Evolutionary conservation across 495 filamentous ascomycete species (phyloP), one percentile per base, ranked within the genome.

Genomic region (Podospora sp.): DNA sequence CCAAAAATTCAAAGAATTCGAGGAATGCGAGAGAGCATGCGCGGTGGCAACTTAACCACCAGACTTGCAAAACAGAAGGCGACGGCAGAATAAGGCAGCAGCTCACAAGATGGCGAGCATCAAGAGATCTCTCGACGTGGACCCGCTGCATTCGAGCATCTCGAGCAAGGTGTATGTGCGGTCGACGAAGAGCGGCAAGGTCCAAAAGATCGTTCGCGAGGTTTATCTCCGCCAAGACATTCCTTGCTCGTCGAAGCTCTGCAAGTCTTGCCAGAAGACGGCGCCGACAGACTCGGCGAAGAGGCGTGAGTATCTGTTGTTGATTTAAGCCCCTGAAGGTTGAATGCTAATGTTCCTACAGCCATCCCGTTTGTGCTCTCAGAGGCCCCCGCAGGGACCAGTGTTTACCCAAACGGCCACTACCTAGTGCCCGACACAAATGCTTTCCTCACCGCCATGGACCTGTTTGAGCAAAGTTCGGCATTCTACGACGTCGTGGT

Each of bases 401-500:
- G 86, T 69, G 76, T 80, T 6, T 97, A 89, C 75, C 90, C 91
- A 7, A 86, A 91, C 74, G 95, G 96, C 58, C 96, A 98, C 75
- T 99, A 99, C 75, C 85, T 99, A 20, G 85, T 98, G 14, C 95
- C 95, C 18, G 95, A 99, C 78, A 98, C 95, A 55, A 99, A 99
- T 84, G 94, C 91, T 66, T 89, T 99, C 51, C 86, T 99, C 51
- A 95, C 91, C 77, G 94, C 91, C 68, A 96, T 98, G 91, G 95
- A 99, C 75, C 80, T 97, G 25, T 96, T 98, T 71, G 95, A 99
- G 79, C 91, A 96, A 68, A 90, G 89, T 36, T 89, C 90, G 11
- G 92, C 91, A 8, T 97, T 99, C 71, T 92, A 94, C 77, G 95
- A 99, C 79, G 95, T 98, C 21, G 86, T 99, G 61, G 90, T 99